These are phyloP conservation scores for Tricholoma sp. DNA, from an alignment of 768 basidiomycete species.

Conservation along the genomic window DNA sequence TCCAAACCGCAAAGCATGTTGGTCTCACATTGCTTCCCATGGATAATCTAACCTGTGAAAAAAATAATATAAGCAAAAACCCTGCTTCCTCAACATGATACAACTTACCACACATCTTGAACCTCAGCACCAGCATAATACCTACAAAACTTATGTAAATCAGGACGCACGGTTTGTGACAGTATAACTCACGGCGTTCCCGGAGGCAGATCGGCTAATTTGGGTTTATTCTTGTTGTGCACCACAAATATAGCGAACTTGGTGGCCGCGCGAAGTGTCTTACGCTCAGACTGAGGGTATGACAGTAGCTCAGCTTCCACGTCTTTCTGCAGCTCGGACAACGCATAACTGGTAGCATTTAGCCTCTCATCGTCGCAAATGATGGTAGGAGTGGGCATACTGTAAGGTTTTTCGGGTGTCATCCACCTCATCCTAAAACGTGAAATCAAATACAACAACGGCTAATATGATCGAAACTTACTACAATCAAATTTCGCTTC, in stretches of 20 bases:
- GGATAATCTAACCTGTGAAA: slow-evolving; percentile 71
- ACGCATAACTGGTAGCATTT: slow-evolving; percentile 62
- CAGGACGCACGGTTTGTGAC: neutral
- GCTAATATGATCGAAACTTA: slow-evolving; percentile 29
- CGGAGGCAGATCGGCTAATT: slow-evolving; percentile 68
- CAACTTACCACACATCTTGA: slow-evolving; percentile 61
- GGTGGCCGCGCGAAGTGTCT: slow-evolving; percentile 59
- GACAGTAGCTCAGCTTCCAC: slow-evolving; percentile 64
- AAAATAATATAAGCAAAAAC: neutral
- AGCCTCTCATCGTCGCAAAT: neutral
- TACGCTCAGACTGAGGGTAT: slow-evolving; percentile 69
- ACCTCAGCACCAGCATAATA: slow-evolving; percentile 85
- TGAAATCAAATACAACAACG: neutral
- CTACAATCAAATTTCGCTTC: slow-evolving; percentile 76
- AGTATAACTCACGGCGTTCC: slow-evolving; percentile 51
- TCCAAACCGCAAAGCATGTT: neutral
- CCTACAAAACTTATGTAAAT: slow-evolving; percentile 17
- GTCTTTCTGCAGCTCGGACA: slow-evolving; percentile 86
- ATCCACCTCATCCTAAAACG: slow-evolving; percentile 74
- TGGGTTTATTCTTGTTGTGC: slow-evolving; percentile 89
- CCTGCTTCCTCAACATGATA: neutral
- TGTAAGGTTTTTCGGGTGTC: slow-evolving; percentile 86
- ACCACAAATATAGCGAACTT: slow-evolving; percentile 93
- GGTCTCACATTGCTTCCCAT: slow-evolving; percentile 69
- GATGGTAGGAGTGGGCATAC: slow-evolving; percentile 36